Percentiles rank a stretch among this genome's conserved stretches.
Evolutionary conservation across 495 filamentous ascomycete genomes (phyloP).

Genomic region (Talaromyces proteolyticus): DNA sequence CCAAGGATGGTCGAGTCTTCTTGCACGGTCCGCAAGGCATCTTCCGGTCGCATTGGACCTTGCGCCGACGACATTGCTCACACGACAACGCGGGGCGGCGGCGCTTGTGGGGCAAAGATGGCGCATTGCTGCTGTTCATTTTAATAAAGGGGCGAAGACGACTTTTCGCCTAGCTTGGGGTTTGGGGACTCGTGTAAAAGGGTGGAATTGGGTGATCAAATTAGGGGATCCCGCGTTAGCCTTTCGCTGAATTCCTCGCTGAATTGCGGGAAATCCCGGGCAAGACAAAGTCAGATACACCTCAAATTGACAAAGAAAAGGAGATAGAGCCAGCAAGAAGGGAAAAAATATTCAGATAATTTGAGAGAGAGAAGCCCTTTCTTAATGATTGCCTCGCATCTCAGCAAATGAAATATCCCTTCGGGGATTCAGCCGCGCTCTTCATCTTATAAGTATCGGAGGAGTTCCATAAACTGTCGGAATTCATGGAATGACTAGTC

Average conservation of each 20-base stretch:
- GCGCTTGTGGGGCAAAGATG: conserved; percentile 17
- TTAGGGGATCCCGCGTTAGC: background rate
- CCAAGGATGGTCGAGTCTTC: conserved; percentile 19
- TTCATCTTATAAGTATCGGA: background rate
- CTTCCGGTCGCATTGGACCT: conserved; percentile 38
- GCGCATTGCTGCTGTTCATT: background rate
- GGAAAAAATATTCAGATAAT: background rate
- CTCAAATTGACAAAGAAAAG: background rate
- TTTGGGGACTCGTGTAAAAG: background rate
- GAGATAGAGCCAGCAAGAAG: background rate
- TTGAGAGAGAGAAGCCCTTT: background rate
- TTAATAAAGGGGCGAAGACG: background rate
- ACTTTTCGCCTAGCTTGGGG: background rate
- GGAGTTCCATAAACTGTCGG: too few relatives aligned
- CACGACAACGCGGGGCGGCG: conserved; percentile 37
- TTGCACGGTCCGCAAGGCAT: conserved; percentile 31
- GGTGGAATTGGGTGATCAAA: background rate
- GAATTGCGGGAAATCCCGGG: background rate
- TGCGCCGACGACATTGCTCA: conserved; percentile 35
- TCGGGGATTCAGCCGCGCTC: background rate
- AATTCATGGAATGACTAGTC: too few relatives aligned
- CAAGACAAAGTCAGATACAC: background rate
- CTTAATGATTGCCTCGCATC: background rate
- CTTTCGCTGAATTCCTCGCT: background rate
- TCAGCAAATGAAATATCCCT: background rate